phyloP scores from a whole-genome alignment of 108 stramenopile species.

The Phaeodactylum tricornutum region DNA sequence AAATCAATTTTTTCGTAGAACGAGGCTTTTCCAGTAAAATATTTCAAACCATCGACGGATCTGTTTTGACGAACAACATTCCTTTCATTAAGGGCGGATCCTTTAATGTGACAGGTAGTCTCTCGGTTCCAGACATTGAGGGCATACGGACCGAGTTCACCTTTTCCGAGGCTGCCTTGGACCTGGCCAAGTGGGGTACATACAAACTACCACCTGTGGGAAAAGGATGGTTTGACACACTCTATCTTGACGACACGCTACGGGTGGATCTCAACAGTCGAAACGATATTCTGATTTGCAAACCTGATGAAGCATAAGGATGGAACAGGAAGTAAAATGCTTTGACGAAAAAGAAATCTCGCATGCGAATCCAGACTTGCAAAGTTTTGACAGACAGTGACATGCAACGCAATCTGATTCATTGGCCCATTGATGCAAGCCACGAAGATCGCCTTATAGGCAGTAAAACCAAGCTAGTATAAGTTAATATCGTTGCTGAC shows the following conservation, averaged over 20 bases:
- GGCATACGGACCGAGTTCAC: conserved; percentile 31
- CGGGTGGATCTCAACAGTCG: conserved; percentile 51
- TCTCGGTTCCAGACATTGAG: conserved; percentile 5
- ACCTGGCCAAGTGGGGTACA: conserved; percentile 31
- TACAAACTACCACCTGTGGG: conserved; percentile 45
- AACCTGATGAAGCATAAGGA: no score
- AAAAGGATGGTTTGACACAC: conserved; percentile 58
- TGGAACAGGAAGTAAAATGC: no score
- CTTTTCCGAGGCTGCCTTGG: conserved; percentile 33
- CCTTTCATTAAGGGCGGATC: conserved; percentile 32
- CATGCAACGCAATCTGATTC: no score
- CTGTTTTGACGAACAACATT: conserved; percentile 31
- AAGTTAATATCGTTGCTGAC: no score
- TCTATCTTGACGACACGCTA: conserved; percentile 50
- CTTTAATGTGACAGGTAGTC: conserved; percentile 32
- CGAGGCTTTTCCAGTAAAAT: conserved; percentile 24
- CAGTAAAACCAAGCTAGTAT: no score
- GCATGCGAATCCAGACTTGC: no score
- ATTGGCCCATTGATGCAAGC: no score
- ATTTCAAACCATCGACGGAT: conserved; percentile 26
- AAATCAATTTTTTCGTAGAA: conserved; percentile 49
- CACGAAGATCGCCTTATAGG: no score
- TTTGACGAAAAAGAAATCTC: no score
- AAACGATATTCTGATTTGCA: conserved; percentile 50
- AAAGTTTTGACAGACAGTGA: no score